Evolutionary conservation across 495 filamentous ascomycete genomes (phyloP).

Genomic region (Sabuloglossum arenarium): DNA sequence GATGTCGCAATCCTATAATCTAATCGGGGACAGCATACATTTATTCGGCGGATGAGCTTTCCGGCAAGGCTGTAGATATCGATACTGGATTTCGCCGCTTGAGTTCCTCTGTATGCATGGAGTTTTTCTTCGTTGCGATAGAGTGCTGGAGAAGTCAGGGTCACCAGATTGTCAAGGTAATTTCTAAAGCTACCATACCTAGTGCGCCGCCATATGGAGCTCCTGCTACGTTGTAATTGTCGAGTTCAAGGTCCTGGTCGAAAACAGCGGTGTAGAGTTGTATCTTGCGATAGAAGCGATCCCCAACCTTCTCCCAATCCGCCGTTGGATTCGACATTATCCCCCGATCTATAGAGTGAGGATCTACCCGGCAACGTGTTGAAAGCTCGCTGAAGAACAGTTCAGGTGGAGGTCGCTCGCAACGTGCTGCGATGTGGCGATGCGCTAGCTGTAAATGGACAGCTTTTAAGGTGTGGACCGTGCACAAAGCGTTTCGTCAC

Average conservation of each 20-base stretch:
- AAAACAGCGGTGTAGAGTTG: conserved; percentile 84
- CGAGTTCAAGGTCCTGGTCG: conserved; percentile 77
- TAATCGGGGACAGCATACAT: conserved; percentile 22
- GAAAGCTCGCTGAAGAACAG: neutral
- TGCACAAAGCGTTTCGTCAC: neutral
- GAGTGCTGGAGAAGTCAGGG: conserved; percentile 36
- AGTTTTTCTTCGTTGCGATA: conserved; percentile 76
- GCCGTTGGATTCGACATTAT: conserved; percentile 45
- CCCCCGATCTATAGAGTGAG: neutral
- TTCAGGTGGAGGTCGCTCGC: neutral
- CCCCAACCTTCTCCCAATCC: conserved; percentile 82
- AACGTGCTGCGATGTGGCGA: neutral
- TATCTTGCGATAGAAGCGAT: conserved; percentile 83
- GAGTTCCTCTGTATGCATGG: conserved; percentile 48
- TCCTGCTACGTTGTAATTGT: conserved; percentile 80
- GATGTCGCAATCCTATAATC: conserved; percentile 2
- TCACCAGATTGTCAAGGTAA: neutral
- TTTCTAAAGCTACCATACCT: conserved; percentile 32
- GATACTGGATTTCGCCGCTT: conserved; percentile 60
- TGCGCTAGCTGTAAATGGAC: neutral
- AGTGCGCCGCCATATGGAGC: conserved; percentile 90
- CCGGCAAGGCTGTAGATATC: conserved; percentile 89
- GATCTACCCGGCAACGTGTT: neutral
- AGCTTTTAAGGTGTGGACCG: neutral
- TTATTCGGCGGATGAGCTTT: conserved; percentile 52